Evolutionary conservation across 1,284 basidiomycete genomes (phyloP).

Genomic region (Naganishia liquefaciens): DNA sequence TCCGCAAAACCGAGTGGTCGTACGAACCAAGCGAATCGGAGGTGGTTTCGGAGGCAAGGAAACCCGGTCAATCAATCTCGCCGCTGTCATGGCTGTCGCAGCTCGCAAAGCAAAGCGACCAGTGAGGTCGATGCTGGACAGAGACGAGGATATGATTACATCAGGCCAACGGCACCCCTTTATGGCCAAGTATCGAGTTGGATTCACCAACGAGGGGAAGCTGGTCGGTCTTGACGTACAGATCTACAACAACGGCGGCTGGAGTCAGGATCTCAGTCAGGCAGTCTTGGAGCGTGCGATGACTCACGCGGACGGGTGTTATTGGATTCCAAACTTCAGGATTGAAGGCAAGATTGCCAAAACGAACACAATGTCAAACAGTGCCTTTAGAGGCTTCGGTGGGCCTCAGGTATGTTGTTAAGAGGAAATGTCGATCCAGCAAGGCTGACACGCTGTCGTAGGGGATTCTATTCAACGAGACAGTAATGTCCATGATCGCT

Average conservation of each 20-base stretch:
- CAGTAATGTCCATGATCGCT: conserved; percentile 47
- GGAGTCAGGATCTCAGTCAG: conserved; percentile 48
- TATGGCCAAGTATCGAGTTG: conserved; percentile 47
- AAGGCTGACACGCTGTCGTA: conserved; percentile 1
- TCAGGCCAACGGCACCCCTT: conserved; percentile 52
- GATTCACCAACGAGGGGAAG: conserved; percentile 46
- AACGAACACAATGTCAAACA: conserved; percentile 53
- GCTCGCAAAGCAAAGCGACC: conserved; percentile 47
- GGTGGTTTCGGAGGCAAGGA: conserved; percentile 53
- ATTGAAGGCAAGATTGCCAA: conserved; percentile 47
- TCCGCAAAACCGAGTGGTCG: conserved; percentile 47
- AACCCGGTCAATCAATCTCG: conserved; percentile 37
- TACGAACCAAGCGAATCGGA: conserved; percentile 47
- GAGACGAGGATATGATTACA: conserved; percentile 51
- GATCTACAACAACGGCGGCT: conserved; percentile 51
- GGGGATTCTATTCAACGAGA: conserved; percentile 49
- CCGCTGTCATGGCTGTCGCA: conserved; percentile 42
- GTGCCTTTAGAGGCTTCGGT: conserved; percentile 52
- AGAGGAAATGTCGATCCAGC: neutral
- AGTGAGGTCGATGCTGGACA: conserved; percentile 50
- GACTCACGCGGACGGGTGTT: conserved; percentile 48
- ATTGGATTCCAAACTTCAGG: conserved; percentile 44
- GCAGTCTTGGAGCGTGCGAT: conserved; percentile 51
- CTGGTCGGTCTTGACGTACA: conserved; percentile 45
- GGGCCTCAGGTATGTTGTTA: conserved; percentile 42